Conservation (phyloP, 2,329 filamentous ascomycete species). For the Talaromyces amestolkiae region DNA sequence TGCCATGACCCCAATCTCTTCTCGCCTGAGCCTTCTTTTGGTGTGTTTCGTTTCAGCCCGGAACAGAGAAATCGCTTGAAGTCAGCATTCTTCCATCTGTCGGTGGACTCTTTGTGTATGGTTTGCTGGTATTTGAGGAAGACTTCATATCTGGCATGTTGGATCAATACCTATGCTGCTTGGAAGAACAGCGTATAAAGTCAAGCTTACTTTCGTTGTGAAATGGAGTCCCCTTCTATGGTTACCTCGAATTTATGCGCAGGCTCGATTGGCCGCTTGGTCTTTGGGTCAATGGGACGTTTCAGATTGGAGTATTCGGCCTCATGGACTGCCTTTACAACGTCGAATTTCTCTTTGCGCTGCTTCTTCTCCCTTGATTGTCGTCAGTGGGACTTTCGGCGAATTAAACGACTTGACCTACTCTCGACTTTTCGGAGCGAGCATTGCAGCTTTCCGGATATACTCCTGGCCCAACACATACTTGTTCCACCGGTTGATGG, state of each 20-base stretch:
- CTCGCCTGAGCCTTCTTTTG: conserved; percentile 36
- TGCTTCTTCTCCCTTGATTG: conserved; percentile 44
- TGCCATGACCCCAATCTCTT: conserved; percentile 51
- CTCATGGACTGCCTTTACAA: conserved; percentile 42
- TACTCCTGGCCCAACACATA: conserved; percentile 50
- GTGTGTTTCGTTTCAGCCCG: conserved; percentile 42
- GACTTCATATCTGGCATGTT: conserved; percentile 36
- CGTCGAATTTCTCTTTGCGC: conserved; percentile 45
- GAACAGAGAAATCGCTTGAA: conserved; percentile 50
- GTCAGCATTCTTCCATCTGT: conserved; percentile 43
- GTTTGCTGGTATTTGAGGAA: conserved; percentile 49
- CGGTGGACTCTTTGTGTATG: conserved; percentile 46
- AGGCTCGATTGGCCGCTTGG: conserved; percentile 45
- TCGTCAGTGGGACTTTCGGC: background rate
- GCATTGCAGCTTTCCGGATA: conserved; percentile 44
- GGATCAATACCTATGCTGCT: background rate
- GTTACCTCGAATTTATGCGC: conserved; percentile 50
- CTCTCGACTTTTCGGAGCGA: conserved; percentile 47
- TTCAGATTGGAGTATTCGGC: conserved; percentile 46
- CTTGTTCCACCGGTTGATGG: conserved; percentile 50
- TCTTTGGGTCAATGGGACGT: conserved; percentile 45
- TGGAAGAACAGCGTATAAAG: background rate
- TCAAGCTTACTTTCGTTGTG: conserved; percentile 44
- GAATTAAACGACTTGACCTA: conserved; percentile 28
- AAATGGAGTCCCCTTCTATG: conserved; percentile 48